Evolutionary conservation across 2,329 filamentous ascomycete genomes (phyloP), one percentile per base, ranked within the genome.

Genomic region (Colletotrichum musicola): DNA sequence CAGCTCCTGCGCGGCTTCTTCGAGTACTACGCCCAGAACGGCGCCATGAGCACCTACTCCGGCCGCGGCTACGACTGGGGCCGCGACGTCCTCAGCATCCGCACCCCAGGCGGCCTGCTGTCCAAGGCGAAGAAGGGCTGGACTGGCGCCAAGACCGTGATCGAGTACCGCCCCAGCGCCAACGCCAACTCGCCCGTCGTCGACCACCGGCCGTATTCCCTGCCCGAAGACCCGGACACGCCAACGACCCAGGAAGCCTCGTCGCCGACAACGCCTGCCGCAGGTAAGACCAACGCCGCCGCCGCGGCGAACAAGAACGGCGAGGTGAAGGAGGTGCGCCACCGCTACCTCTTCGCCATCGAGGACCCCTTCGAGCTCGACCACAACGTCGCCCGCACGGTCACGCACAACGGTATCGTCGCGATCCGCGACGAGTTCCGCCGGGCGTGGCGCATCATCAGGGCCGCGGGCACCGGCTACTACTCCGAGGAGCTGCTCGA

Each of bases 281-380:
- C 72, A 5, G 42, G 60, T 42, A 65, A 46, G 35, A 51, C 47
- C 12, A 62, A 42, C 7, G 25, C 30, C 30, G 30, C 30, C 10
- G 30, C 53, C 4, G 44, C 59, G 10, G 69, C 74, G 7, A 64
- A 73, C 3, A 82, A 80, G 59, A 71, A 76, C 12, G 75, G 75
- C 5, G 83, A 86, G 38, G 75, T 87, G 58, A 93, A 92, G 73
- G 92, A 94, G 75, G 86, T 95, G 14, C 88, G 92, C 2, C 89
- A 94, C 75, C 89, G 94, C 13, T 97, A 94, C 77, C 86, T 97
- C 4, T 92, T 97, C 72, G 93, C 93, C 38, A 95, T 98, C 69
- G 95, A 97, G 77, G 95, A 97, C 77, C 95, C 95, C 0, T 97
- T 97, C 75, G 94, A 97, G 81, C 81, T 90, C 2, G 90, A 94